A percentile compares a stretch with the other conserved stretches of the same genome.
Conservation (phyloP, 257 asterid species). For the Solanum lignicaule region DNA sequence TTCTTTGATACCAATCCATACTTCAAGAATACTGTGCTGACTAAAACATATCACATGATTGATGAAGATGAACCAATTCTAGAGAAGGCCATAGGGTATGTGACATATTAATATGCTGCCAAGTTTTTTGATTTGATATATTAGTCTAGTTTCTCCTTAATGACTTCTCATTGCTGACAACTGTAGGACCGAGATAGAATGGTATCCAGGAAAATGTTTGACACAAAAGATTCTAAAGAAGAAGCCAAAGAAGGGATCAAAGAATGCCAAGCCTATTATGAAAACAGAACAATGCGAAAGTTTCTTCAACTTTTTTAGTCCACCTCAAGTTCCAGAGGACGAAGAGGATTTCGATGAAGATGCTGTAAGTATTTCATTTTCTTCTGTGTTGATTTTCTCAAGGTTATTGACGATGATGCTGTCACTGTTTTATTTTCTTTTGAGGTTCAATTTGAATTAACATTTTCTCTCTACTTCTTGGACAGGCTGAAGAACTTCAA, state of each 20-base stretch:
- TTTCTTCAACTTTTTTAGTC: constrained; percentile 21
- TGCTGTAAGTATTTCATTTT: constrained; percentile 7
- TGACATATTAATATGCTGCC: background rate
- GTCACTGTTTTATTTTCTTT: constrained; percentile 14
- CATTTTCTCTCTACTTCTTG: background rate
- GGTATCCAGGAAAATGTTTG: constrained; percentile 15
- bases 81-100: constrained; percentile 32
- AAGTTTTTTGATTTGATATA: background rate
- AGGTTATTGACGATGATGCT: constrained; percentile 34
- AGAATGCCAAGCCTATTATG: constrained; percentile 38
- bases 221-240: constrained; percentile 15
- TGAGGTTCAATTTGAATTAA: background rate
- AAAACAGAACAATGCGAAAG: constrained; percentile 15
- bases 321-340: constrained; percentile 19
- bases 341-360: constrained; percentile 57
- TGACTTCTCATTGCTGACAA: background rate
- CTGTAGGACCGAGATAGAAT: constrained; percentile 13
- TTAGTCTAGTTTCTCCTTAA: background rate
- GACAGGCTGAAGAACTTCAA: constrained; percentile 82
- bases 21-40: constrained; percentile 59
- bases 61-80: constrained; percentile 88
- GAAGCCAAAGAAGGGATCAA: constrained; percentile 90
- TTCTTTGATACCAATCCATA: constrained; percentile 46
- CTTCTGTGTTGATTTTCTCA: background rate
- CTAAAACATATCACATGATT: constrained; percentile 81